Evolutionary conservation across 805 yeast species (phyloP), one percentile per base, ranked within the genome.

Genomic region (Yamadazyma olivae): DNA sequence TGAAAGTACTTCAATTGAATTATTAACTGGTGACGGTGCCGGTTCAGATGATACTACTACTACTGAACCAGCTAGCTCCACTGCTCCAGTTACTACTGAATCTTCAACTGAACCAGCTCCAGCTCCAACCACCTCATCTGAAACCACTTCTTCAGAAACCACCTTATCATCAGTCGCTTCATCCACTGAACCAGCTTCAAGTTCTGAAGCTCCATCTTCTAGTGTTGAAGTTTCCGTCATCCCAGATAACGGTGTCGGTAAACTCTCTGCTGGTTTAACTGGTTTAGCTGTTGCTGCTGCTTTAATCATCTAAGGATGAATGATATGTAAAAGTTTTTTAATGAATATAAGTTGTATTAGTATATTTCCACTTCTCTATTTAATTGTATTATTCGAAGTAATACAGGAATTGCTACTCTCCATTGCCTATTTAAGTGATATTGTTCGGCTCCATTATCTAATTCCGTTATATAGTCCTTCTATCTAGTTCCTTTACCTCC

Each of bases 131-230:
- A 10, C 18, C 22, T n/a, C 27, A 17, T 32, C 35, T 9, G 32
- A 18, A 17, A 17, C 33, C 10, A 13, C 16, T 25, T 14, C 27
- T 21, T 19, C 35, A 9, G 26, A 10, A 15, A 17, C 21, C 20
- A 16, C 20, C 10, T 10, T 15, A 8, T 19, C 33, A 22, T 26
- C 15, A 15, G 38, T 22, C 13, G 23, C 13, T 30, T 23, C 34
- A 4, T n/a, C 31, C 5, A 30, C 13, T 15, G 26, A 5, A 10
- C 18, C 38, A 3, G 31, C 21, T 29, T 17, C 37, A 17, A 21
- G 30, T 17, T 15, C 15, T 14, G 34, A 33, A 17, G 17, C 31
- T 20, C 10, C 51, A 7, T 53, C 23, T 20, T 20, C 23, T 10
- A 20, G 23, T 20, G 9, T 10, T 20, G 23, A 10, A 7, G 7